Conservation (phyloP, 2,329 filamentous ascomycete species). For the Achaetomium macrosporum region DNA sequence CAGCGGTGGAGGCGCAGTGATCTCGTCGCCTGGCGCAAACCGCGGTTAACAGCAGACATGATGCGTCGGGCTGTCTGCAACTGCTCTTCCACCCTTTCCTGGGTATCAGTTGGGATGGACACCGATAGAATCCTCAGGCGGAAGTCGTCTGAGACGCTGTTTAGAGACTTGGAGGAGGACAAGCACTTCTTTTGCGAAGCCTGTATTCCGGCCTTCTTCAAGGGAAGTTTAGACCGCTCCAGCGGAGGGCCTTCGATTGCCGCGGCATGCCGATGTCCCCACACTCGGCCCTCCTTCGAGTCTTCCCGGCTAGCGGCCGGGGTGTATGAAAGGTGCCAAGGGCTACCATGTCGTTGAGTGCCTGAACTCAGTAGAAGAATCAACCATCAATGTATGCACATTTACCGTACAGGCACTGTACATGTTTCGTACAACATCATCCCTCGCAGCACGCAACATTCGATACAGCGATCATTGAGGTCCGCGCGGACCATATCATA, state of each 20-base stretch:
- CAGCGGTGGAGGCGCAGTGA: slow-evolving; percentile 43
- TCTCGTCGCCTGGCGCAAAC: slow-evolving; percentile 49
- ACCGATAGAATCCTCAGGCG: slow-evolving; percentile 6
- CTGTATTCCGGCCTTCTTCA: background rate
- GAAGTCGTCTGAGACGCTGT: slow-evolving; percentile 3
- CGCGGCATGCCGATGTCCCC: slow-evolving; percentile 23
- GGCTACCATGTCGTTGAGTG: no score
- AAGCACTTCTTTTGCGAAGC: background rate
- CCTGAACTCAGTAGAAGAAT: no score
- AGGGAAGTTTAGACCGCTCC: slow-evolving; percentile 16
- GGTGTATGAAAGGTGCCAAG: background rate
- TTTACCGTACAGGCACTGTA: no score
- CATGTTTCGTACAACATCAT: no score
- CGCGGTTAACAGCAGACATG: slow-evolving; percentile 52
- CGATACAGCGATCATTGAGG: background rate
- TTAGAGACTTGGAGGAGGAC: background rate
- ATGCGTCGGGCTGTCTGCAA: slow-evolving; percentile 2
- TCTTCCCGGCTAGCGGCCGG: background rate
- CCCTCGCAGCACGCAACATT: background rate
- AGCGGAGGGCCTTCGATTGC: slow-evolving; percentile 17
- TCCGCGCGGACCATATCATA: no score
- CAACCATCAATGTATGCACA: no score
- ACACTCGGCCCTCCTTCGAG: background rate
- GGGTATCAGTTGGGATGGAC: slow-evolving; percentile 21
- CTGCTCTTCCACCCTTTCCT: slow-evolving; percentile 11